Conservation (phyloP, 169 alveolate species). For the Eimeria falciformis region DNA sequence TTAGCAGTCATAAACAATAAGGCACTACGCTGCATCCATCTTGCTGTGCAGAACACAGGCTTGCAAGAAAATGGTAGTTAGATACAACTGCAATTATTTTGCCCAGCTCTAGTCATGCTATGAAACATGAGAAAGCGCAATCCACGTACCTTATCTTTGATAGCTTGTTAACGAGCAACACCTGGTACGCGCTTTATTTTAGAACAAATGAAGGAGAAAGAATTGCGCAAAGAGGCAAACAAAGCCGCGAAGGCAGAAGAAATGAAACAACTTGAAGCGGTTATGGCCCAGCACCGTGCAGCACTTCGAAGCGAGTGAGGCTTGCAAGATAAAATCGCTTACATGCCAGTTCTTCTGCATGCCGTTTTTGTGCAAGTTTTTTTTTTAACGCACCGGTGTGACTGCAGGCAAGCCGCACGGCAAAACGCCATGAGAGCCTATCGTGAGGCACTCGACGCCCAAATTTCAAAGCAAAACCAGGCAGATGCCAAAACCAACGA, state of each 20-base stretch:
- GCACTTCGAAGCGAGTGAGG: conserved; percentile 47
- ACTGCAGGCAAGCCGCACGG: conserved; percentile 33
- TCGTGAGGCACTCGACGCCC: conserved; percentile 56
- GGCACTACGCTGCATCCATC: not conserved
- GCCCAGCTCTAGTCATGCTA: not conserved
- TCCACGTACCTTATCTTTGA: not conserved
- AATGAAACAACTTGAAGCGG: conserved; percentile 14
- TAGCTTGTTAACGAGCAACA: not conserved
- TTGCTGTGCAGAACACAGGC: not conserved
- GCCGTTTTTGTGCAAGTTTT: not conserved
- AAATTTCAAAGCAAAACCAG: conserved; percentile 6
- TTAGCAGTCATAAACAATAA: not conserved
- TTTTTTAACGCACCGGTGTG: not conserved
- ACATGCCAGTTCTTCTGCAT: not conserved
- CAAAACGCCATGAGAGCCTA: conserved; percentile 40
- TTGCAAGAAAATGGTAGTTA: not conserved
- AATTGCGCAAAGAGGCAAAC: not conserved
- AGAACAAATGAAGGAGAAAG: conserved; percentile 42
- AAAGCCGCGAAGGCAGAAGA: conserved; percentile 28
- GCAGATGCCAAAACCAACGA: too few species aligned
- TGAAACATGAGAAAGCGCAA: not conserved
- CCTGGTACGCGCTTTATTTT: not conserved
- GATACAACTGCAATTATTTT: too few species aligned
- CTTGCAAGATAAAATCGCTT: not conserved
- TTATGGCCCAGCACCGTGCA: conserved; percentile 8